Evolutionary conservation across 2,329 filamentous ascomycete genomes (phyloP).

Genomic region (Pochonia chlamydosporia): DNA sequence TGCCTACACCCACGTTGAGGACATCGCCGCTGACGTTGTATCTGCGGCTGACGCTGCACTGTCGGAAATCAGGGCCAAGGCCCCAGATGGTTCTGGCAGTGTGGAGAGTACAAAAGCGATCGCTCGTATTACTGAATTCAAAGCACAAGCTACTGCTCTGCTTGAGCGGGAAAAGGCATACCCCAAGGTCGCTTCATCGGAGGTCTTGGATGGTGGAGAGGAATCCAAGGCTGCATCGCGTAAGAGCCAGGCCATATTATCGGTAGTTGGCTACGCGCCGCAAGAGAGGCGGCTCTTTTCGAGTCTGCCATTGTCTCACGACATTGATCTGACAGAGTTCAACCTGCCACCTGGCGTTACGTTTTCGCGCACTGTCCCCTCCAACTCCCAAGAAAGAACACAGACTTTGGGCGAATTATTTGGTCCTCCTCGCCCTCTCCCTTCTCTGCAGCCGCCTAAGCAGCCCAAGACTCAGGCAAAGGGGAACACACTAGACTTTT

Average conservation of each 20-base stretch:
- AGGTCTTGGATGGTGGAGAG: constrained; percentile 34
- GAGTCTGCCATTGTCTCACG: constrained; percentile 52
- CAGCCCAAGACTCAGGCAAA: constrained; percentile 65
- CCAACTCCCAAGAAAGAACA: constrained; percentile 37
- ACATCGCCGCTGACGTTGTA: constrained; percentile 55
- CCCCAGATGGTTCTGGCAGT: constrained; percentile 23
- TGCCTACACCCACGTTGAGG: constrained; percentile 56
- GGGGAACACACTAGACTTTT: constrained; percentile 47
- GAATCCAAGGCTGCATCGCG: constrained; percentile 30
- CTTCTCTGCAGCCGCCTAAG: constrained; percentile 65
- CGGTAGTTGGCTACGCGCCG: constrained; percentile 69
- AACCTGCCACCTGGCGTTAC: constrained; percentile 70
- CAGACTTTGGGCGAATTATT: constrained; percentile 70
- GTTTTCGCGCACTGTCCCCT: constrained; percentile 29
- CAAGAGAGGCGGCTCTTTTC: constrained; percentile 78
- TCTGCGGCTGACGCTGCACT: constrained; percentile 41
- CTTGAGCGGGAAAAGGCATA: constrained; percentile 56
- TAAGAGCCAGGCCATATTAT: constrained; percentile 58
- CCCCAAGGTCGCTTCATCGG: constrained; percentile 29
- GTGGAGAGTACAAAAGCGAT: constrained; percentile 28
- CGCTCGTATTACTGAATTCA: constrained; percentile 49
- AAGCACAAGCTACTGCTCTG: constrained; percentile 56
- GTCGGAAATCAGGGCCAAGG: constrained; percentile 35
- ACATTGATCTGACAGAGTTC: constrained; percentile 29
- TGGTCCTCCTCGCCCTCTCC: constrained; percentile 58